These are phyloP conservation scores for Aspergillus sp. DNA, from an alignment of 2,329 filamentous ascomycete species.

Conservation along the genomic window DNA sequence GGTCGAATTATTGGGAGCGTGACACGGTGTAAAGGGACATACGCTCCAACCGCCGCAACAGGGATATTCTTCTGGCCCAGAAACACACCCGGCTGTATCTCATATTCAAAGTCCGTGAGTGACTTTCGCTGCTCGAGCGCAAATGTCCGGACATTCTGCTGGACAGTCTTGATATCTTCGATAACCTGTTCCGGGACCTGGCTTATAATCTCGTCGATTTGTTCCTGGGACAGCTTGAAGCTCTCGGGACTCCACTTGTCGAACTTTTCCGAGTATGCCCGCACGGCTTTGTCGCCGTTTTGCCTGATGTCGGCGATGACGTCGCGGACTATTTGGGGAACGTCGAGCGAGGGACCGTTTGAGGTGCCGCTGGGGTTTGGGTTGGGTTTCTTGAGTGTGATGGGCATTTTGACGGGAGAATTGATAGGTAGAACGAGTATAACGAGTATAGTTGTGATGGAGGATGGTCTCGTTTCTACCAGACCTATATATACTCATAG, in stretches of 20 bases:
- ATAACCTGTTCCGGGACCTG: slow-evolving; percentile 54
- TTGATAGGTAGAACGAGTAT: not conserved
- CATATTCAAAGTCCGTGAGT: slow-evolving; percentile 57
- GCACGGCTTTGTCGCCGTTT: slow-evolving; percentile 55
- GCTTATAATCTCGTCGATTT: slow-evolving; percentile 54
- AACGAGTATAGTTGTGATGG: not conserved
- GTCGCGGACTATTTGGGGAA: slow-evolving; percentile 49
- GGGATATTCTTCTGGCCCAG: slow-evolving; percentile 58
- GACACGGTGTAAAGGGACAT: slow-evolving; percentile 19
- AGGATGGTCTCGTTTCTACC: not conserved
- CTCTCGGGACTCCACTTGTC: slow-evolving; percentile 57
- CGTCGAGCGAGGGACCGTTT: slow-evolving; percentile 20
- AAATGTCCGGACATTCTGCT: slow-evolving; percentile 56
- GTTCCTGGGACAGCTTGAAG: slow-evolving; percentile 52
- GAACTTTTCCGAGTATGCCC: slow-evolving; percentile 57
- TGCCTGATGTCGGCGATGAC: slow-evolving; percentile 55
- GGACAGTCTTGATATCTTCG: slow-evolving; percentile 58
- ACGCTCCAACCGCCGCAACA: slow-evolving; percentile 53
- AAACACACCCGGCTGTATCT: slow-evolving; percentile 55
- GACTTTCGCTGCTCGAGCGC: slow-evolving; percentile 53
- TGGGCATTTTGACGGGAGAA: not conserved
- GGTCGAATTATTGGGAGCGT: too few species aligned
- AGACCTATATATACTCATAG: not conserved
- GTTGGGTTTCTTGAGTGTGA: not conserved
- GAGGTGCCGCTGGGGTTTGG: not conserved